Percentiles rank a stretch among this genome's conserved stretches.
phyloP scores from a whole-genome alignment of 768 basidiomycete species.

The Amanita pallidorosea region DNA sequence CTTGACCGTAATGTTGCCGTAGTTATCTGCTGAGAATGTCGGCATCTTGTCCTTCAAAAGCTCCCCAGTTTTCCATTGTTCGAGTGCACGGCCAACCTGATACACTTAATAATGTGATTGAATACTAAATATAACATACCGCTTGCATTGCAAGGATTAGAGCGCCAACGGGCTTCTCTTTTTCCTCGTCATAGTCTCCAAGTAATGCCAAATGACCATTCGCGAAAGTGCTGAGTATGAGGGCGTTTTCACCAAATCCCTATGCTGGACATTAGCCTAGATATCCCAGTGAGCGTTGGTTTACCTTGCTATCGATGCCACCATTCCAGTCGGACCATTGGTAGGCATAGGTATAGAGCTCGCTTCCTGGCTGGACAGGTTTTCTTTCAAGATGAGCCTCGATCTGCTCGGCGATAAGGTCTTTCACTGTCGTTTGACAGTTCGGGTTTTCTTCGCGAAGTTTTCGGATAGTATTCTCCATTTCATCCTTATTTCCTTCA shows the following conservation, averaged over 20 bases:
- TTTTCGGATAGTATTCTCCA: neutral
- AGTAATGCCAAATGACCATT: neutral
- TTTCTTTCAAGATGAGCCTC: too few species aligned
- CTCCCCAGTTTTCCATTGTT: too few species aligned
- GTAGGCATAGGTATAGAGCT: too few species aligned
- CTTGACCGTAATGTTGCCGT: too few species aligned
- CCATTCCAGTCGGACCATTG: too few species aligned
- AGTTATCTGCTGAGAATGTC: neutral
- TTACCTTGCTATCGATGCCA: neutral
- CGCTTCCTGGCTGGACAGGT: too few species aligned
- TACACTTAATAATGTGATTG: too few species aligned
- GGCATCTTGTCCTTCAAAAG: too few species aligned
- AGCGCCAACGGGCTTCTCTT: neutral
- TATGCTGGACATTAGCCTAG: neutral
- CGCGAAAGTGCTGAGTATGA: neutral
- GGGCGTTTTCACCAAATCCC: neutral
- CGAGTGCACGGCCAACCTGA: too few species aligned
- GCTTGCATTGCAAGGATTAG: neutral
- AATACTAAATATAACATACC: too few species aligned
- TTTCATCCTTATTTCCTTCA: neutral
- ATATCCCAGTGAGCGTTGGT: neutral
- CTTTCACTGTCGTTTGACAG: neutral
- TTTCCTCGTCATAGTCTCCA: neutral
- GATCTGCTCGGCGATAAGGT: neutral
- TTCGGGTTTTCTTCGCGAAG: neutral